Evolutionary conservation across 2,329 filamentous ascomycete species (phyloP).

Genomic region (Ilyonectria robusta): DNA sequence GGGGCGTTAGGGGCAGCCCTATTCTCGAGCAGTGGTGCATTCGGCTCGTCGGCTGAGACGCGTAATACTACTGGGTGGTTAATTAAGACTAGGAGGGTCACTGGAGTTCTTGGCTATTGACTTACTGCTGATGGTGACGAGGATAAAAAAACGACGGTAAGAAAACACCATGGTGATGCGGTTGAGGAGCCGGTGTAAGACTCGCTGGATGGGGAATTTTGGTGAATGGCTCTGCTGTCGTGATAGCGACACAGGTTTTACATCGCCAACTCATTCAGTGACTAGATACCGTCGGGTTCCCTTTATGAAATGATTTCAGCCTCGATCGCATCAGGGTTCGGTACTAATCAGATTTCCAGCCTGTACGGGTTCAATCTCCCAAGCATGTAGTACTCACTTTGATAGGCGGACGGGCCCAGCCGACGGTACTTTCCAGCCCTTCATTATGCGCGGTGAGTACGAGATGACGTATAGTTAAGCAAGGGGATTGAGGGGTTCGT

Average conservation of each 20-base stretch:
- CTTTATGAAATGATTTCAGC: neutral
- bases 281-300: neutral
- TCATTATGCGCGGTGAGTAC: neutral
- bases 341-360: neutral
- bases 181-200: neutral
- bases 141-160: neutral
- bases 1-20: slow-evolving; percentile 28
- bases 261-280: neutral
- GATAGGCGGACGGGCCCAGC: neutral
- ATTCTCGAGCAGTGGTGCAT: neutral
- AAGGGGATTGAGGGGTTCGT: neutral
- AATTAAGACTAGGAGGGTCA: neutral
- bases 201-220: neutral
- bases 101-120: neutral
- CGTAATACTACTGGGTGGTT: neutral
- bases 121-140: neutral
- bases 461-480: neutral
- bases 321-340: neutral
- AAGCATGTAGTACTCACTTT: neutral
- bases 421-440: neutral
- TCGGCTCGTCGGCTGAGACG: neutral
- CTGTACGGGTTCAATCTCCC: neutral
- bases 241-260: neutral
- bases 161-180: neutral
- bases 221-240: neutral